Conservation (phyloP, 352 stramenopile genomes). For the Globisporangium carolinianum region DNA sequence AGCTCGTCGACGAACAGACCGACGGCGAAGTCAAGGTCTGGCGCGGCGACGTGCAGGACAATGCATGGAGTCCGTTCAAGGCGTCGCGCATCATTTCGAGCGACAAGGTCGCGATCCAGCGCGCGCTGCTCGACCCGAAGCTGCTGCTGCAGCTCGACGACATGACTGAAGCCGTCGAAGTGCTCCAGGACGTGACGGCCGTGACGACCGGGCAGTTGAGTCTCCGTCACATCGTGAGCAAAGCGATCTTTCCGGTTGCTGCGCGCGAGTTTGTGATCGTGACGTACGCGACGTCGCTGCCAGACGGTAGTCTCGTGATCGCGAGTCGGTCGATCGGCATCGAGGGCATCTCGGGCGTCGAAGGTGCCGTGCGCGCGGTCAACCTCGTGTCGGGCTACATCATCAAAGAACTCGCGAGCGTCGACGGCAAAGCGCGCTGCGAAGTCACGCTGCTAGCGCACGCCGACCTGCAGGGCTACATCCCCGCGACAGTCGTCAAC, state of each 20-base stretch:
- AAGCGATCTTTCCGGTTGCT: conserved; percentile 70
- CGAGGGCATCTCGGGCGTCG: conserved; percentile 30
- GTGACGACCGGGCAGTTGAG: conserved; percentile 49
- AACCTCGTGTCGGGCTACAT: conserved; percentile 78
- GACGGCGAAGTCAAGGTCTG: conserved; percentile 45
- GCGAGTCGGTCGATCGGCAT: conserved; percentile 59
- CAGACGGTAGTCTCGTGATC: conserved; percentile 52
- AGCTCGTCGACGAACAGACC: conserved; percentile 48
- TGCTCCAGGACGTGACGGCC: conserved; percentile 30
- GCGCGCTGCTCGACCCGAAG: conserved; percentile 49
- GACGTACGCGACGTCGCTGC: conserved; percentile 42
- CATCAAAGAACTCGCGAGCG: conserved; percentile 49
- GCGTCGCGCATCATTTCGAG: conserved; percentile 45
- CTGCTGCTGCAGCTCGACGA: conserved; percentile 70
- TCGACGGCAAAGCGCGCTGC: conserved; percentile 43
- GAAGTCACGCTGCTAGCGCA: conserved; percentile 72
- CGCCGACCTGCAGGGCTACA: conserved; percentile 71
- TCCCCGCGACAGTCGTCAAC: conserved; percentile 74
- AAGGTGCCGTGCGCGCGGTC: conserved; percentile 57
- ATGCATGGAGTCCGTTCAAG: conserved; percentile 67
- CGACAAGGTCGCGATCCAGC: conserved; percentile 46
- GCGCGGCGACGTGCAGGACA: conserved; percentile 53
- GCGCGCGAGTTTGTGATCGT: conserved; percentile 71
- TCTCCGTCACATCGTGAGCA: conserved; percentile 70
- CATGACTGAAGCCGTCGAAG: conserved; percentile 65